A percentile compares a stretch with the other conserved stretches of the same genome.
phyloP scores from a whole-genome alignment of 768 basidiomycete species.

The Rhodotorula sphaerocarpa region DNA sequence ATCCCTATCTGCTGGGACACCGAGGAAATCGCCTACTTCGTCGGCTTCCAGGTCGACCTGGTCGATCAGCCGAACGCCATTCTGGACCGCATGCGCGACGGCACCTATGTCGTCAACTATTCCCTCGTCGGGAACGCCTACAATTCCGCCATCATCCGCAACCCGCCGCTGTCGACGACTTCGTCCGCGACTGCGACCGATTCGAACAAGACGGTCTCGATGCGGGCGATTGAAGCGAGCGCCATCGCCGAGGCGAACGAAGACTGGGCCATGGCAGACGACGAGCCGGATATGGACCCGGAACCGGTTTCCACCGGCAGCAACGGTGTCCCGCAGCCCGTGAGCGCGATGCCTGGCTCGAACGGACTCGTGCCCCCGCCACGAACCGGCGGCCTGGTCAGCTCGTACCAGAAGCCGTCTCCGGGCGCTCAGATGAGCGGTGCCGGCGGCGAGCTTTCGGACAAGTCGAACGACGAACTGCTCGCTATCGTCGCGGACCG shows the following conservation, averaged over 20 bases:
- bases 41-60: constrained; percentile 94
- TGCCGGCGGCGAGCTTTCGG: constrained; percentile 9
- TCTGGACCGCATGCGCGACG: constrained; percentile 54
- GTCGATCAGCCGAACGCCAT: constrained; percentile 81
- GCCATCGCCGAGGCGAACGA: not conserved
- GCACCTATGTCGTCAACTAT: constrained; percentile 66
- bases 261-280: constrained; percentile 8
- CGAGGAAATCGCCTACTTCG: constrained; percentile 71
- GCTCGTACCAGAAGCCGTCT: not conserved
- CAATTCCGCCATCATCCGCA: constrained; percentile 8
- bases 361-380: too few relatives aligned
- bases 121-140: constrained; percentile 28
- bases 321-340: not conserved
- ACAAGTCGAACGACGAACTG: constrained; percentile 12
- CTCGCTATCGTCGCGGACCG: constrained; percentile 4
- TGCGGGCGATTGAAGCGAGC: constrained; percentile 20
- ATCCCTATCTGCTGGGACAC: constrained; percentile 73
- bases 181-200: not conserved
- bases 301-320: not conserved
- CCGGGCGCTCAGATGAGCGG: constrained; percentile 10
- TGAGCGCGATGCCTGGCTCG: too few relatives aligned
- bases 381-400: not conserved
- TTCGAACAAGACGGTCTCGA: constrained; percentile 20
- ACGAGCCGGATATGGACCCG: not conserved
- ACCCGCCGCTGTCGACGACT: not conserved